Conservation (phyloP, 495 filamentous ascomycete species). For the Arthonia radiata region DNA sequence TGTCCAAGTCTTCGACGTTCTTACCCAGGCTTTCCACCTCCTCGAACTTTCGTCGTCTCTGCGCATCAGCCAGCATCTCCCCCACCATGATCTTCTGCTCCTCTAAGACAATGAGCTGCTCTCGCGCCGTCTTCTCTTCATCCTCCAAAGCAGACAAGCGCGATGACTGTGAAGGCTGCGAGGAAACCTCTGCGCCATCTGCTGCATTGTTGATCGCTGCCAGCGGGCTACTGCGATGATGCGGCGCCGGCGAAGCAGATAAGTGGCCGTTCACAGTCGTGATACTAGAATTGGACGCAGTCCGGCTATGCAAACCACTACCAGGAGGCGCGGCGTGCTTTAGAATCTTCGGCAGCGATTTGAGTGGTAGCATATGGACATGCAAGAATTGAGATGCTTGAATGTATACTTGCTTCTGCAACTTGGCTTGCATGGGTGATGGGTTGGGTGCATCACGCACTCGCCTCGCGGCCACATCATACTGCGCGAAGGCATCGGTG, state of each 20-base stretch:
- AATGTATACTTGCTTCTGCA: slow-evolving; percentile 70
- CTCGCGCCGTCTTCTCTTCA: slow-evolving; percentile 68
- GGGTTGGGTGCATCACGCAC: slow-evolving; percentile 53
- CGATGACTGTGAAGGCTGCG: slow-evolving; percentile 12
- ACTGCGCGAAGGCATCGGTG: slow-evolving; percentile 76
- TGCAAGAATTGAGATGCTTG: slow-evolving; percentile 68
- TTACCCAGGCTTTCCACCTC: slow-evolving; percentile 57
- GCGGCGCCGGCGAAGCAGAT: slow-evolving; percentile 12
- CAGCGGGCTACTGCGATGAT: slow-evolving; percentile 23
- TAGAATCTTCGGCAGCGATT: slow-evolving; percentile 59
- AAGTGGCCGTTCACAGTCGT: slow-evolving; percentile 2
- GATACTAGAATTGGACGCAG: slow-evolving; percentile 2
- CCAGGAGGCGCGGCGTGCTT: slow-evolving; percentile 36
- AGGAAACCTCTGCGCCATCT: slow-evolving; percentile 13
- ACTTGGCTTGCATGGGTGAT: slow-evolving; percentile 43
- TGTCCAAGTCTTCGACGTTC: slow-evolving; percentile 65
- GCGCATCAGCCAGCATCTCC: slow-evolving; percentile 68
- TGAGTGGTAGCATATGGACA: slow-evolving; percentile 77
- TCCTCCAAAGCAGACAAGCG: slow-evolving; percentile 49
- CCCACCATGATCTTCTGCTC: slow-evolving; percentile 83
- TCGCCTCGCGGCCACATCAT: slow-evolving; percentile 60
- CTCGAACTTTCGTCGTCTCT: slow-evolving; percentile 62
- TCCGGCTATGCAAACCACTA: too few relatives aligned
- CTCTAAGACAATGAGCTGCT: slow-evolving; percentile 70
- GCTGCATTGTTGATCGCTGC: slow-evolving; percentile 36